Percentiles rank a stretch among this genome's conserved stretches.
phyloP scores from a whole-genome alignment of 257 asterid species.

The Solanum infundibuliforme region DNA sequence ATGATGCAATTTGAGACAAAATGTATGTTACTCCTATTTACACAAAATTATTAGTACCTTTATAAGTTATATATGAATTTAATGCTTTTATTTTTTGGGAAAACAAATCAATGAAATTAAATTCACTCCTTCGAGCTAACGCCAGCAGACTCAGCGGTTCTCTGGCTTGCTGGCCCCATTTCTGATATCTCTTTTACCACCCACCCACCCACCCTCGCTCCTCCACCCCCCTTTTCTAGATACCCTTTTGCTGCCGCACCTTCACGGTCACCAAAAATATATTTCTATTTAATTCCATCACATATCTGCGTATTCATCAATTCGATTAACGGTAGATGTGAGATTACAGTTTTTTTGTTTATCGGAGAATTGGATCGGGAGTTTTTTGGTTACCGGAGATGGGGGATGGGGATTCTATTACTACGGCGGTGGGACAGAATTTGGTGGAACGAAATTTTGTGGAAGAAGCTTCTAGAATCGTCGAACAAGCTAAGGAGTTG shows the following conservation, averaged over 20 bases:
- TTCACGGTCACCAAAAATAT: neutral
- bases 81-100: neutral
- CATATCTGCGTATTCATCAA: neutral
- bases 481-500: constrained; percentile 83
- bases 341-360: neutral
- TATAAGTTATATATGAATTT: neutral
- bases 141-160: constrained; percentile 6
- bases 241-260: neutral
- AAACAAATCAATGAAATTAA: neutral
- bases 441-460: constrained; percentile 11
- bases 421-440: constrained; percentile 12
- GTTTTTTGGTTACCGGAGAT: constrained; percentile 10
- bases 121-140: neutral
- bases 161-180: constrained; percentile 7
- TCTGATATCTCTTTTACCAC: neutral
- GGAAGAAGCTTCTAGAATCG: constrained; percentile 39
- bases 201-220: neutral
- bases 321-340: neutral
- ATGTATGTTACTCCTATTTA: neutral
- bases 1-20: neutral
- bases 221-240: neutral
- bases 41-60: neutral
- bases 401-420: constrained; percentile 35
- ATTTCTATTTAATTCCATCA: neutral
- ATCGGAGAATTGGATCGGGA: constrained; percentile 19